Conservation (phyloP, 495 filamentous ascomycete genomes). For the Trypethelium eluteriae region DNA sequence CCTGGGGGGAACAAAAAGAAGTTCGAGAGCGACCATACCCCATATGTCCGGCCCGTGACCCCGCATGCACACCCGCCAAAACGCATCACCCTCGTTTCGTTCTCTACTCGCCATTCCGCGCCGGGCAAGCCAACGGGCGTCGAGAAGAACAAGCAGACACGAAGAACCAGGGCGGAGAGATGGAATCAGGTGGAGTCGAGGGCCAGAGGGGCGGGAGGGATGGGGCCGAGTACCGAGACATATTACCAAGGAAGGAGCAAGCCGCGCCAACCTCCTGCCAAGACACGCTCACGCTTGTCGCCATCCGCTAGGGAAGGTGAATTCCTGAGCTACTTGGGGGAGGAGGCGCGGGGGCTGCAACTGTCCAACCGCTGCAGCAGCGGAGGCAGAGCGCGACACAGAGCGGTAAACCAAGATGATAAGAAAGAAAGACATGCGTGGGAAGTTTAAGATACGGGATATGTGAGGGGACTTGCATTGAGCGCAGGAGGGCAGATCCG, state of each 20-base stretch:
- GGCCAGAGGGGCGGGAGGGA: slow-evolving; percentile 11
- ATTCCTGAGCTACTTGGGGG: neutral
- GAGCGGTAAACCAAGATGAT: neutral
- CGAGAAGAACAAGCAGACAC: neutral
- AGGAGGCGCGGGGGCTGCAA: neutral
- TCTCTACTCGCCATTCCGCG: neutral
- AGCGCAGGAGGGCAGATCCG: neutral
- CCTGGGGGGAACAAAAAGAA: neutral
- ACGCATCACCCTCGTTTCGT: neutral
- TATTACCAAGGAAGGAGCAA: slow-evolving; percentile 12
- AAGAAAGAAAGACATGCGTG: neutral
- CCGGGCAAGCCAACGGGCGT: slow-evolving; percentile 6
- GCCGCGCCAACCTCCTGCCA: neutral
- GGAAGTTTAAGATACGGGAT: neutral
- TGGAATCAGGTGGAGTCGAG: neutral
- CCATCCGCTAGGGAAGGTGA: neutral
- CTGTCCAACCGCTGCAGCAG: slow-evolving; percentile 1
- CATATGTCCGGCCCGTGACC: slow-evolving; percentile 8
- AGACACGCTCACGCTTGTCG: neutral
- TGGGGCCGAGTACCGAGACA: slow-evolving; percentile 9
- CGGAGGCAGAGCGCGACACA: neutral
- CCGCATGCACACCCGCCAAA: neutral
- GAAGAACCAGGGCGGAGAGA: neutral
- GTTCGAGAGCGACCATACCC: neutral
- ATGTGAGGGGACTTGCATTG: too few relatives aligned